A percentile compares a stretch with the other conserved stretches of the same genome.
phyloP scores from a whole-genome alignment of 495 filamentous ascomycete species.

The Thozetella sp. region DNA sequence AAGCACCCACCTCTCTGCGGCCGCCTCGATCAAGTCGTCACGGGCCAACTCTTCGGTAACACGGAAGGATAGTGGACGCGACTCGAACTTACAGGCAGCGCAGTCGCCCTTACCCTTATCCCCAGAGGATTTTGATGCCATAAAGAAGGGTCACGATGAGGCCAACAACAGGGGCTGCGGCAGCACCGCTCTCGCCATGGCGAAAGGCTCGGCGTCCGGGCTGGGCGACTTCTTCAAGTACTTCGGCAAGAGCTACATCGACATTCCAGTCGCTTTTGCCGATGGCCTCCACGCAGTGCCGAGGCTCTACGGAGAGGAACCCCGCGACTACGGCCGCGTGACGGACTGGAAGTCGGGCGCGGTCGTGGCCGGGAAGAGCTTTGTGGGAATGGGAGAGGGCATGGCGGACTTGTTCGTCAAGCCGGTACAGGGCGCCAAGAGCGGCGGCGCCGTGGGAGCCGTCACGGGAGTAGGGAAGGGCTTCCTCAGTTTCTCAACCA shows the following conservation, averaged over 20 bases:
- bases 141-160: not conserved
- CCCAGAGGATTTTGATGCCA: not conserved
- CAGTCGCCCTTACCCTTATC: not conserved
- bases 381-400: constrained; percentile 66
- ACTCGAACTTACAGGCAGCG: not conserved
- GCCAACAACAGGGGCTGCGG: not conserved
- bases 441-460: constrained; percentile 63
- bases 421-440: constrained; percentile 60
- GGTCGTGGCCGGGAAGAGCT: constrained; percentile 61
- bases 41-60: not conserved
- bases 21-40: not conserved
- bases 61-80: not conserved
- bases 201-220: constrained; percentile 58
- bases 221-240: constrained; percentile 64
- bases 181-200: constrained; percentile 38
- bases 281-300: constrained; percentile 81
- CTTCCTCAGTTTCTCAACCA: constrained; percentile 66
- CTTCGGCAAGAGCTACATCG: constrained; percentile 70
- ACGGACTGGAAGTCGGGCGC: constrained; percentile 65
- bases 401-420: constrained; percentile 70
- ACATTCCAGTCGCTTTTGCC: constrained; percentile 71
- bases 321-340: constrained; percentile 66
- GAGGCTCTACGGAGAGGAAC: constrained; percentile 70
- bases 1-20: not conserved
- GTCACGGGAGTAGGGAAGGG: constrained; percentile 71